Conservation (phyloP, 78 protist species). For the Bigelowiella natans region DNA sequence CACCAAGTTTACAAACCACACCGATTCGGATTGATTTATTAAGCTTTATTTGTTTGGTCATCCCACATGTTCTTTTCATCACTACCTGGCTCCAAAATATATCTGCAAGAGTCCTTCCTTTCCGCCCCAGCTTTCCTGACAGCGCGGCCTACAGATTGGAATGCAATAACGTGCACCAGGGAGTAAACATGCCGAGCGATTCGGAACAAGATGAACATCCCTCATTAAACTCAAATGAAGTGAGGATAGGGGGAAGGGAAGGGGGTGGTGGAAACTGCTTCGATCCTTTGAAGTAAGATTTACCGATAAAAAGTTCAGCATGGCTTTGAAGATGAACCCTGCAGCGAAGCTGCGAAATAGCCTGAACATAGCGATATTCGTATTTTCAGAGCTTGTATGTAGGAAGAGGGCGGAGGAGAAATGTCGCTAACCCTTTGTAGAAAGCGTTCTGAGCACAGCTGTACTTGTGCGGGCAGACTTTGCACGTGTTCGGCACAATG, state of each 20-base stretch:
- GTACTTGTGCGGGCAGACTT: neutral
- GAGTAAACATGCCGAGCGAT: no score
- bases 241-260: no score
- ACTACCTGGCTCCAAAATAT: neutral
- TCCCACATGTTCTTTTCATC: no score
- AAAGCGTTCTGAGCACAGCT: neutral
- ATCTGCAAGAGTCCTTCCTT: neutral
- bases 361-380: neutral
- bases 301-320: neutral
- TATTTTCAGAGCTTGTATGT: neutral
- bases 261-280: no score
- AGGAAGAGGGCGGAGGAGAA: neutral
- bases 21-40: no score
- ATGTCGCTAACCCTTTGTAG: neutral
- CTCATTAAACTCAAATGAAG: no score
- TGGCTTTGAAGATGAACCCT: neutral
- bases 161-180: no score
- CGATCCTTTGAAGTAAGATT: no score
- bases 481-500: neutral
- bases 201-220: no score
- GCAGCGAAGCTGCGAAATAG: neutral
- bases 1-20: no score
- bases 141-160: neutral
- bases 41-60: no score
- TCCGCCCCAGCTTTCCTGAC: neutral